Conservation (phyloP, 2,329 filamentous ascomycete species). For the Hypoxylon sp. region DNA sequence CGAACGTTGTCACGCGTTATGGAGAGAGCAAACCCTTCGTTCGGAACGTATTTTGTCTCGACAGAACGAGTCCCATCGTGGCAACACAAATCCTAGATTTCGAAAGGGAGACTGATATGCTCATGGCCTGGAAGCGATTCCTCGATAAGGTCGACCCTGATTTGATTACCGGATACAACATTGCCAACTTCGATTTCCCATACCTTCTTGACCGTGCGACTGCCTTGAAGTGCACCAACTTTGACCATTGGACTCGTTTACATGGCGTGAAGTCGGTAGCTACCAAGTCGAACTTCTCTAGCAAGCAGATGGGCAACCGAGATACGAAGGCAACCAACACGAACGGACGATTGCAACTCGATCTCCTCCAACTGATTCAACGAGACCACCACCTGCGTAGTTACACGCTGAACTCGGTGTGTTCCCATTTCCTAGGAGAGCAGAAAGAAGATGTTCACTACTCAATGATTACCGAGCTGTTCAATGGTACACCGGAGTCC, state of each 20-base stretch:
- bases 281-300: conserved; percentile 87
- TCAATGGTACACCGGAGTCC: conserved; percentile 95
- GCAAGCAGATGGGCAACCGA: conserved; percentile 97
- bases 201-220: conserved; percentile 90
- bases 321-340: conserved; percentile 96
- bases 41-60: conserved; percentile 94
- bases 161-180: conserved; percentile 99
- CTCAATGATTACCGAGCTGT: conserved; percentile 98
- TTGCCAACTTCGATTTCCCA: conserved; percentile 97
- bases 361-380: conserved; percentile 93
- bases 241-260: conserved; percentile 88
- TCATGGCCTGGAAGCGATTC: conserved; percentile 92
- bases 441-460: conserved; percentile 99
- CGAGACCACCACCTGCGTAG: conserved; percentile 94
- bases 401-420: conserved; percentile 97
- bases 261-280: conserved; percentile 74
- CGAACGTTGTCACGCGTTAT: conserved; percentile 92
- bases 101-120: conserved; percentile 83
- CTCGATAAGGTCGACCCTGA: conserved; percentile 91
- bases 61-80: conserved; percentile 91
- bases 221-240: conserved; percentile 79
- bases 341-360: conserved; percentile 90
- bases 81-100: conserved; percentile 93
- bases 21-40: conserved; percentile 97
- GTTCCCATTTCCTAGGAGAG: conserved; percentile 91